Base-by-base conservation (phyloP, 2,329 filamentous ascomycete species). In the Colletotrichum tropicale region DNA sequence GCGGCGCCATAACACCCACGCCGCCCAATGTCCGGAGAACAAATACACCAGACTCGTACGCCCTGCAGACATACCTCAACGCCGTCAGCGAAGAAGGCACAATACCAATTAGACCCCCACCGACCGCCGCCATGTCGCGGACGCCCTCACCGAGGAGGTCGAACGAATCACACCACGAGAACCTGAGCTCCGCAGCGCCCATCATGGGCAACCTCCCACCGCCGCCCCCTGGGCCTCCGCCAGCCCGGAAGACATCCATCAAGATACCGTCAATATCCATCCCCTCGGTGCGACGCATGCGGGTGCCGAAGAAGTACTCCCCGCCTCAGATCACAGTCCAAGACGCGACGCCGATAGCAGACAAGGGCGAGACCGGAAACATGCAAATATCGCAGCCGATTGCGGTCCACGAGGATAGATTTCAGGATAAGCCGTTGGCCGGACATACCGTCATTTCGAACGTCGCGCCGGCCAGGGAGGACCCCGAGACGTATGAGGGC, bases 271-370 rank as follows among this genome's bases (percentile, higher is more conserved):
- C 28, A 28, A 28, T 28, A 28, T 28, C 28, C 82, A 24, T 24
- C 4, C 24, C 24, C 24, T 24, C 24, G 24, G 24, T 24, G 24
- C 24, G 24, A 24, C 24, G 24, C 24, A 79, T 88, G 0, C 80
- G 82, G 0, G 79, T 86, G 13, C 85, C 88, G 0, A 88, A 85
- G 78, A 85, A 85, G 77, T 86, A 87, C 78, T 75, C 79, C 1
- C 86, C 87, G 2, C 86, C 86, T 0, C 77, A 78, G 16, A 82
- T 88, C 18, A 79, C 77, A 5, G 73, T 85, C 2, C 60, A 82
- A 15, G 78, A 65, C 13, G 80, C 83, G 2, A 83, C 82, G 3
- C 82, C 83, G 0, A 38, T 80, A 2, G 81, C 78, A 2, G 77
- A 77, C 13, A 75, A 78, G 7, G 80, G 70, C 18, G 80, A 81